These are phyloP conservation scores for Podaxis sp. DNA, from an alignment of 768 basidiomycete genomes.

Conservation along the genomic window DNA sequence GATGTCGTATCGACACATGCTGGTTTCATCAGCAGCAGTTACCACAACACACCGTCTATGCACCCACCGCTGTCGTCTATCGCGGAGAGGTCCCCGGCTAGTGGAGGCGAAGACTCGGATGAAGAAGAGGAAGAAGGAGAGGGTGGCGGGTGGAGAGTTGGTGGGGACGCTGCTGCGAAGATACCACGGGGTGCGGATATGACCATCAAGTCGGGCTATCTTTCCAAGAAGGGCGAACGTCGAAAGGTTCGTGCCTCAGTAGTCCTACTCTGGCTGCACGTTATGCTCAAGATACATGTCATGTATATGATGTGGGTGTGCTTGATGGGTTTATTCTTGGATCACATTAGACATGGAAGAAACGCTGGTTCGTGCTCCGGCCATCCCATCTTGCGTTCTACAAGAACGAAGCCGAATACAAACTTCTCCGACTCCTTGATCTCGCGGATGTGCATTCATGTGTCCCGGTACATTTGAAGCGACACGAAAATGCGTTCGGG, in stretches of 20 bases:
- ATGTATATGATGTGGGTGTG: conserved; percentile 4
- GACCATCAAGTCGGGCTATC: conserved; percentile 88
- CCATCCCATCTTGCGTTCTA: conserved; percentile 94
- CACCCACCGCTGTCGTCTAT: conserved; percentile 70
- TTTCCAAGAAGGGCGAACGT: conserved; percentile 97
- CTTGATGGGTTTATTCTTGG: conserved; percentile 1
- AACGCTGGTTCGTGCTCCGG: conserved; percentile 96
- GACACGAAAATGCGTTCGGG: conserved; percentile 86
- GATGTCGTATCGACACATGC: conserved; percentile 36
- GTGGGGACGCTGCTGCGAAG: conserved; percentile 4
- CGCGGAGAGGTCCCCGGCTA: conserved; percentile 68
- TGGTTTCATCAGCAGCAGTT: neutral
- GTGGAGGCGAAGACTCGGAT: conserved; percentile 72
- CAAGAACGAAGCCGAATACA: conserved; percentile 93
- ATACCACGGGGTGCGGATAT: conserved; percentile 60
- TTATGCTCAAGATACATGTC: neutral
- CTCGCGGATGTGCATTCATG: conserved; percentile 88
- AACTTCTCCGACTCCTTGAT: conserved; percentile 85
- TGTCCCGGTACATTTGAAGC: conserved; percentile 84
- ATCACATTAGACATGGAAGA: conserved; percentile 89
- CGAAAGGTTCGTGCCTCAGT: conserved; percentile 69
- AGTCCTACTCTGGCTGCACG: conserved; percentile 3
- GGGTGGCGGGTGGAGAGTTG: conserved; percentile 58
- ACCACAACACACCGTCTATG: conserved; percentile 25
- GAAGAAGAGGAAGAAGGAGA: conserved; percentile 61